Base-by-base conservation (phyloP, 2,329 filamentous ascomycete genomes). In the Xylariales sp. region DNA sequence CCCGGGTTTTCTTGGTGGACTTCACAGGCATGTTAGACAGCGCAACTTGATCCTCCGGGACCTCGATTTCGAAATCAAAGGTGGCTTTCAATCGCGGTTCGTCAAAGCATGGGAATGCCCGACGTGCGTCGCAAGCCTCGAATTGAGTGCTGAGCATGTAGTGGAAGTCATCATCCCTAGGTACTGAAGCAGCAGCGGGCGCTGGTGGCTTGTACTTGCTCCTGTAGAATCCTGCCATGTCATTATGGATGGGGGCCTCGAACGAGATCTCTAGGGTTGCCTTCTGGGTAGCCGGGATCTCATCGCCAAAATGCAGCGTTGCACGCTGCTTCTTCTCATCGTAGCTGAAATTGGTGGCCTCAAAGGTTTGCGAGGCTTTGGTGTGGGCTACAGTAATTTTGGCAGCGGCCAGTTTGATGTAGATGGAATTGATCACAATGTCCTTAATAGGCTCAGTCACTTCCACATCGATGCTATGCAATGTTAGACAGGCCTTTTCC, bases 71-170 rank as follows among this genome's bases (percentile, higher is more conserved):
- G 42, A 98, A 86, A 61, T 96, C 90, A 56, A 96, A 97, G 3
- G 89, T 91, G 10, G 93, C 88, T 68, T 98, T 98, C 47, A 97
- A 76, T 55, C 95, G 95, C 29, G 93, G 93, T 68, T 98, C 93
- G 57, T 98, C 93, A 56, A 97, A 97, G 69, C 93, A 98, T 33
- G 93, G 93, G 66, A 98, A 96, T 7, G 93, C 91, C 49, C 90
- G 78, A 48, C 93, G 84, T 44, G 93, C 93, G 65, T 98, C 93
- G 56, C 89, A 95, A 31, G 90, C 85, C 70, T 98, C 93, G 57
- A 98, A 98, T 61, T 98, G 93, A 33, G 93, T 98, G 69, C 88
- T 95, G 63, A 95, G 72, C 86, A 91, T 90, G 57, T 77, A 76
- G 60, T 80, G 76, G 57, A 72, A 78, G 52, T 81, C 72, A 32